A percentile compares a stretch with the other conserved stretches of the same genome.
Conservation (phyloP, 2,329 filamentous ascomycete genomes). For the Parascedosporium putredinis region DNA sequence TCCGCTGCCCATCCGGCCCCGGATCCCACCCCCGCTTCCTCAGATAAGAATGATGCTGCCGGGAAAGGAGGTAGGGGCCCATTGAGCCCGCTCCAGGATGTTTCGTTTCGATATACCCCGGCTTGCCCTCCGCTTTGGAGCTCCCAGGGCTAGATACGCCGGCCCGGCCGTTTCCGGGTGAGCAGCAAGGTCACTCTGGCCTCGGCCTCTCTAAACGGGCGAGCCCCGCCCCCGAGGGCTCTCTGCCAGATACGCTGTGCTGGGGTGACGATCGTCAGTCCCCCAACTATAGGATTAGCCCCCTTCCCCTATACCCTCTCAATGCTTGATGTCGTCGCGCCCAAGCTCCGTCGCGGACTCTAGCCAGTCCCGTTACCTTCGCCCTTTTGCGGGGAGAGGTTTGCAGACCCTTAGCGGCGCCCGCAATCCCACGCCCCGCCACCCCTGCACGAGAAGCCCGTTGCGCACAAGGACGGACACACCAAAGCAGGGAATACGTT, state of each 20-base stretch:
- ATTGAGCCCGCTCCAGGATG: slow-evolving; percentile 39
- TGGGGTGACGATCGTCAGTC: slow-evolving; percentile 36
- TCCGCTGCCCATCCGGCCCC: not conserved
- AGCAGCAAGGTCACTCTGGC: not conserved
- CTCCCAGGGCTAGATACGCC: slow-evolving; percentile 13
- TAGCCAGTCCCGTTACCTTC: slow-evolving; percentile 35
- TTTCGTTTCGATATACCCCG: slow-evolving; percentile 27
- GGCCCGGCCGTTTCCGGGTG: not conserved
- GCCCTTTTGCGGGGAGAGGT: slow-evolving; percentile 46
- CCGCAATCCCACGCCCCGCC: slow-evolving; percentile 19
- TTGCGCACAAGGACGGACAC: not conserved
- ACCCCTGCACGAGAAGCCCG: slow-evolving; percentile 20
- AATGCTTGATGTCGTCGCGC: slow-evolving; percentile 41
- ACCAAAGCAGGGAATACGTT: slow-evolving; percentile 2
- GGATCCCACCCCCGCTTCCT: not conserved
- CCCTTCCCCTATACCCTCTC: slow-evolving; percentile 37
- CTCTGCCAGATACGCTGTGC: slow-evolving; percentile 45
- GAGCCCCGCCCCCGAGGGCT: slow-evolving; percentile 24
- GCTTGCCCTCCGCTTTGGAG: slow-evolving; percentile 23
- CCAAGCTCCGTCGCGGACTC: slow-evolving; percentile 38
- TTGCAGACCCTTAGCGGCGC: slow-evolving; percentile 40
- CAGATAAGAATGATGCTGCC: slow-evolving; percentile 32
- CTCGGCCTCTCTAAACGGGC: slow-evolving; percentile 9
- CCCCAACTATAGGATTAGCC: slow-evolving; percentile 10
- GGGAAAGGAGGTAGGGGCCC: slow-evolving; percentile 37